Evolutionary conservation across 306 rosid species (phyloP).

Genomic region (Lablab purpureus): DNA sequence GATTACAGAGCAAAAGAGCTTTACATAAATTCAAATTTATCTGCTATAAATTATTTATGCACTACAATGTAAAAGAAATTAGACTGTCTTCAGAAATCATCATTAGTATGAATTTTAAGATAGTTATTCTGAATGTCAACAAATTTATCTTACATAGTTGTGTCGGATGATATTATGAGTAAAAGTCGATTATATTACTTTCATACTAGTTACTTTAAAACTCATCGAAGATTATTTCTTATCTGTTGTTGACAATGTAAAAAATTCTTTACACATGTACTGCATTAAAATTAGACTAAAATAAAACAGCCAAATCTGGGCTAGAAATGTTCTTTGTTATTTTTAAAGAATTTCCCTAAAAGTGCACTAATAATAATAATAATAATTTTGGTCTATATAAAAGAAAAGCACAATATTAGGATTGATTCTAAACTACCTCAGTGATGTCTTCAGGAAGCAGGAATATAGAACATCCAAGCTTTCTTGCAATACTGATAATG

Average conservation of each 20-base stretch:
- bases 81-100: too few species aligned
- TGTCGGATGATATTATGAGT: too few species aligned
- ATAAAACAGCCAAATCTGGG: neutral
- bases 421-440: conserved; percentile 64
- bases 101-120: too few species aligned
- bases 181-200: neutral
- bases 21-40: neutral
- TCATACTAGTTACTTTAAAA: neutral
- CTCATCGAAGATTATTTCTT: neutral
- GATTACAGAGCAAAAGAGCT: neutral
- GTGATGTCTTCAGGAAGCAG: conserved; percentile 97
- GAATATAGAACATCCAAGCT: conserved; percentile 97
- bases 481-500: conserved; percentile 97
- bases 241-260: neutral
- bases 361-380: too few species aligned
- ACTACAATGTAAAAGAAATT: too few species aligned
- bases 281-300: neutral
- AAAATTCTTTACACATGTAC: neutral
- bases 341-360: neutral
- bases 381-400: neutral
- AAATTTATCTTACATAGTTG: too few species aligned
- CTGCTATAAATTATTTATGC: too few species aligned
- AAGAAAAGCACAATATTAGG: neutral
- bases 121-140: too few species aligned
- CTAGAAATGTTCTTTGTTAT: neutral